phyloP scores from a whole-genome alignment of 2,329 filamentous ascomycete genomes.

The Mariannaea elegans region DNA sequence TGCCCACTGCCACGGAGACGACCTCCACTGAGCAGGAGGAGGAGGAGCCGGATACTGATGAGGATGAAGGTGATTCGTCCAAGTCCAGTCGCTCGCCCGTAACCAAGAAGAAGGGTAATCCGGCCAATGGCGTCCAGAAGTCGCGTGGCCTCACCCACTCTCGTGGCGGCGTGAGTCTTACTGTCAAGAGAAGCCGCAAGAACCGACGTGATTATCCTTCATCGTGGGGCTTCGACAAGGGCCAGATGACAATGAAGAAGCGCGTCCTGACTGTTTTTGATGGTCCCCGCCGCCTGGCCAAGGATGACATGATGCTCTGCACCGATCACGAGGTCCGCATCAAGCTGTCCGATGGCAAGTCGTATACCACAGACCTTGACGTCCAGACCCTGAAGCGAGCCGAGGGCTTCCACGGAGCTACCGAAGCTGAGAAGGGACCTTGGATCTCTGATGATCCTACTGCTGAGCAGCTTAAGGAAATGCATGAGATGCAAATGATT shows the following conservation, averaged over 20 bases:
- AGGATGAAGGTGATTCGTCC: conserved; percentile 58
- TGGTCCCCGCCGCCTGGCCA: conserved; percentile 85
- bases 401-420: conserved; percentile 82
- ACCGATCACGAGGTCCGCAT: conserved; percentile 94
- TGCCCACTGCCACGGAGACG: conserved; percentile 56
- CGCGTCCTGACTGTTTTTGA: conserved; percentile 94
- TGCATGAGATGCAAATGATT: conserved; percentile 69
- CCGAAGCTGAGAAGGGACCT: conserved; percentile 85
- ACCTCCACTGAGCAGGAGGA: conserved; percentile 61
- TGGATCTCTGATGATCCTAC: conserved; percentile 81
- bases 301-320: conserved; percentile 99
- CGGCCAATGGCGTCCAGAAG: conserved; percentile 67
- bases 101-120: conserved; percentile 66
- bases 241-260: conserved; percentile 99
- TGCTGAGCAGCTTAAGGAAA: conserved; percentile 66
- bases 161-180: conserved; percentile 73
- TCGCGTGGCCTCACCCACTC: conserved; percentile 80
- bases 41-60: conserved; percentile 62
- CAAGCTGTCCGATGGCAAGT: conserved; percentile 76
- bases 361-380: conserved; percentile 92
- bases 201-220: conserved; percentile 93
- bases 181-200: conserved; percentile 76
- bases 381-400: conserved; percentile 88
- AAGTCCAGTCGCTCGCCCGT: conserved; percentile 54
- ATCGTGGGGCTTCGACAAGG: conserved; percentile 90